Percentiles rank a stretch among this genome's conserved stretches.
phyloP scores from a whole-genome alignment of 2,329 filamentous ascomycete genomes.

The Aspergillus hortae region DNA sequence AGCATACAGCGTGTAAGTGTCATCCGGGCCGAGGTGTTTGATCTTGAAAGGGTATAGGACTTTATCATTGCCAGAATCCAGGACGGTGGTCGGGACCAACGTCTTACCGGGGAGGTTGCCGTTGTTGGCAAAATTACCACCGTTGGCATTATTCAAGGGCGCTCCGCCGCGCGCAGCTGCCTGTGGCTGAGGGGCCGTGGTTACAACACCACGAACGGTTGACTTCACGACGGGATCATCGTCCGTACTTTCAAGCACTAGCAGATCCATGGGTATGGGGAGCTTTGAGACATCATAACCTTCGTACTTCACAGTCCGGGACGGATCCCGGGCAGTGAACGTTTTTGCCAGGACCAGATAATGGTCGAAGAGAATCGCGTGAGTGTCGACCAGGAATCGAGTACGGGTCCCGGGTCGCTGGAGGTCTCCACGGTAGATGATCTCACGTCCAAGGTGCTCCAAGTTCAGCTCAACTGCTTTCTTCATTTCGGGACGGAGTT shows the following conservation, averaged over 20 bases:
- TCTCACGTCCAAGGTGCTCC: constrained; percentile 86
- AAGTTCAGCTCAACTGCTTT: constrained; percentile 78
- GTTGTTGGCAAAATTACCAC: not conserved
- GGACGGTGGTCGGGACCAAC: constrained; percentile 44
- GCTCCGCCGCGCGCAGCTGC: constrained; percentile 36
- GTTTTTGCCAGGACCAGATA: constrained; percentile 90
- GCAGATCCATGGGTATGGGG: constrained; percentile 92
- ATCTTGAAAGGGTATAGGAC: constrained; percentile 92
- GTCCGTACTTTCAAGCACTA: constrained; percentile 87
- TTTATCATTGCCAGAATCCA: constrained; percentile 63
- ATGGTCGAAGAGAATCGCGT: constrained; percentile 92
- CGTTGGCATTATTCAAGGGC: constrained; percentile 56
- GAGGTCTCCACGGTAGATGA: constrained; percentile 85
- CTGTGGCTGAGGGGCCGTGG: constrained; percentile 52
- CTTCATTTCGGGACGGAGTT: constrained; percentile 83
- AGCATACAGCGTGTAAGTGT: constrained; percentile 88
- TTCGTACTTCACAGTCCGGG: constrained; percentile 70
- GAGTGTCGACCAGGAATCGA: constrained; percentile 91
- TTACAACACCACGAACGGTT: constrained; percentile 65
- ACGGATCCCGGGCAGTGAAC: constrained; percentile 64
- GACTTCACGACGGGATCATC: constrained; percentile 87
- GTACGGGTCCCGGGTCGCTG: constrained; percentile 83
- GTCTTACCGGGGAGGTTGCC: constrained; percentile 41
- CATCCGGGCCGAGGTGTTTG: constrained; percentile 84
- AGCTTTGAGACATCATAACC: constrained; percentile 90